Conservation (phyloP, 208 protist genomes). For the Naegleria lovaniensis region DNA sequence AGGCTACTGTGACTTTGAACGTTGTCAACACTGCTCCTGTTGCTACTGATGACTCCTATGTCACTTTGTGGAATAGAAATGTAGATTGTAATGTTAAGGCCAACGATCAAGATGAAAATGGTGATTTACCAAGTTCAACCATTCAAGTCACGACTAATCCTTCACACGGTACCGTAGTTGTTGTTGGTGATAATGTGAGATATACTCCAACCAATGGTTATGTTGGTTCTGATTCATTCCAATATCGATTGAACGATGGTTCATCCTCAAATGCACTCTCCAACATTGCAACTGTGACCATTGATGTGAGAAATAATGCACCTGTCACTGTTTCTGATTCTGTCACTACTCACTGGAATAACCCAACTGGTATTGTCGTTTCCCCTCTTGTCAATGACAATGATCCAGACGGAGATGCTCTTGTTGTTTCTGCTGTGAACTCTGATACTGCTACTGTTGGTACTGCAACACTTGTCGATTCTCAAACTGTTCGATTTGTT, state of each 20-base stretch:
- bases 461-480: background rate
- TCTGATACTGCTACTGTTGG: background rate
- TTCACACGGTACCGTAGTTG: background rate
- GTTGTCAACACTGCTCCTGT: background rate
- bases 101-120: background rate
- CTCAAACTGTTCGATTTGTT: background rate
- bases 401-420: background rate
- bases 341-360: constrained; percentile 14
- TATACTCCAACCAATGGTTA: background rate
- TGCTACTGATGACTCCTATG: background rate
- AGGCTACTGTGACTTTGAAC: background rate
- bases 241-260: background rate
- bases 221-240: background rate
- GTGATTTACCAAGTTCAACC: background rate
- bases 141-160: background rate
- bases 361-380: background rate
- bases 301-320: background rate
- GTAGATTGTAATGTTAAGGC: background rate
- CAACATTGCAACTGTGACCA: background rate
- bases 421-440: background rate
- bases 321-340: background rate
- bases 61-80: too few relatives aligned
- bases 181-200: background rate
- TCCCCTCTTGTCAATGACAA: background rate
- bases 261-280: too few relatives aligned